phyloP scores from a whole-genome alignment of 2,329 filamentous ascomycete genomes.

The Nemania sp. region DNA sequence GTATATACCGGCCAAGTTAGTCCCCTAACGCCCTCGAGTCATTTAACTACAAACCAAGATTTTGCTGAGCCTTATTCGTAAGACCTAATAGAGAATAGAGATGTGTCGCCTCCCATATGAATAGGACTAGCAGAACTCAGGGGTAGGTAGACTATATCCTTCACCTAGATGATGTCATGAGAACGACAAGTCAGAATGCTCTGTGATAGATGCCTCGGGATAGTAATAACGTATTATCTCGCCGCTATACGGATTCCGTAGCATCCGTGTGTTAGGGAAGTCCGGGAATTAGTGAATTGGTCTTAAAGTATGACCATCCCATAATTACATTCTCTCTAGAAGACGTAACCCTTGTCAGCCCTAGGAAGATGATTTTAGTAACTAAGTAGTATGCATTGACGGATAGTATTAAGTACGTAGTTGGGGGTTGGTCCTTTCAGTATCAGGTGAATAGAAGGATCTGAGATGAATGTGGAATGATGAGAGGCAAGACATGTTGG shows the following conservation, averaged over 20 bases:
- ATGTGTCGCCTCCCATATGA: not conserved
- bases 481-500: not conserved
- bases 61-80: not conserved
- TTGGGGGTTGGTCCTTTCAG: not conserved
- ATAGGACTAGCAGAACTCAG: not conserved
- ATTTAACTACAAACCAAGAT: not conserved
- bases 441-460: not conserved
- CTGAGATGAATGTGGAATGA: not conserved
- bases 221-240: not conserved
- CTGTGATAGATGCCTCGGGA: not conserved
- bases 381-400: not conserved
- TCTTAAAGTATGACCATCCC: not conserved
- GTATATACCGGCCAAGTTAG: not conserved
- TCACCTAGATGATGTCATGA: not conserved
- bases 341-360: not conserved
- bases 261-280: not conserved
- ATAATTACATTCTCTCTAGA: not conserved
- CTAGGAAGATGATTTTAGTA: not conserved
- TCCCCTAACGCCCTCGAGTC: too few species aligned
- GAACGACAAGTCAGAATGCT: not conserved
- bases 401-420: not conserved
- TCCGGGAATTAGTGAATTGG: not conserved
- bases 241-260: not conserved
- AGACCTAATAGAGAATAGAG: not conserved
- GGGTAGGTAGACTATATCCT: not conserved